These are phyloP conservation scores for Scheffersomyces cryptocercus DNA, from an alignment of 1,139 yeast species.

Conservation along the genomic window DNA sequence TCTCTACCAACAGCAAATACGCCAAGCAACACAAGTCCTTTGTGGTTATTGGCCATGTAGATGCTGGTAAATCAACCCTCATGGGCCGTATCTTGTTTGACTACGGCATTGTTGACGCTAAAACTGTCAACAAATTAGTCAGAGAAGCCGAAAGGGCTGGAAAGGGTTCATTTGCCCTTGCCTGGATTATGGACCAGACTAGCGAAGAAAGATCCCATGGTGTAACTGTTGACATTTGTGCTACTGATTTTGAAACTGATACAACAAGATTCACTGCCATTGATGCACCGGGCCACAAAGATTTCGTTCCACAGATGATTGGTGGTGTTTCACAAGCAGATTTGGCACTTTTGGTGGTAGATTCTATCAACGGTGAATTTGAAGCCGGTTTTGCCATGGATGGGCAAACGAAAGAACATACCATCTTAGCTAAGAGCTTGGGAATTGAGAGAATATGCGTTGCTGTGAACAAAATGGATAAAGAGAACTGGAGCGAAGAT, in stretches of 20 bases:
- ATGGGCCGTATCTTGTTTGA: slow-evolving; percentile 89
- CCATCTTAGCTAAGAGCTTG: slow-evolving; percentile 75
- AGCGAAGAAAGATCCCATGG: slow-evolving; percentile 87
- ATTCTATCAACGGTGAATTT: slow-evolving; percentile 80
- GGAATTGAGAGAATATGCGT: slow-evolving; percentile 79
- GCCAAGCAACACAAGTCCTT: slow-evolving; percentile 70
- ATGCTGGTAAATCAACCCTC: slow-evolving; percentile 95
- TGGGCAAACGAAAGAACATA: slow-evolving; percentile 96
- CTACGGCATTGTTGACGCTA: slow-evolving; percentile 75
- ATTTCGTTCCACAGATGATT: slow-evolving; percentile 56
- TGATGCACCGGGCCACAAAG: slow-evolving; percentile 81
- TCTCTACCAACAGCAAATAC: slow-evolving; percentile 33
- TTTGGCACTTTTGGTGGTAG: slow-evolving; percentile 71
- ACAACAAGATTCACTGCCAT: slow-evolving; percentile 75
- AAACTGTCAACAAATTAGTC: slow-evolving; percentile 72
- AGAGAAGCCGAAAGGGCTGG: slow-evolving; percentile 83
- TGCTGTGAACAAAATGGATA: slow-evolving; percentile 88
- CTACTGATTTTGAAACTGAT: slow-evolving; percentile 75
- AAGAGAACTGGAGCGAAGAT: slow-evolving; percentile 63
- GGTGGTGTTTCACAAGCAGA: slow-evolving; percentile 61
- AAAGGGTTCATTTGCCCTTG: slow-evolving; percentile 90
- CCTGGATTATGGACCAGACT: slow-evolving; percentile 98
- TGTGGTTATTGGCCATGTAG: slow-evolving; percentile 95
- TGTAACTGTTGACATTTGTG: slow-evolving; percentile 91
- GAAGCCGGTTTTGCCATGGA: slow-evolving; percentile 84